Conservation (phyloP, 306 rosid species). For the Spatholobus suberectus region DNA sequence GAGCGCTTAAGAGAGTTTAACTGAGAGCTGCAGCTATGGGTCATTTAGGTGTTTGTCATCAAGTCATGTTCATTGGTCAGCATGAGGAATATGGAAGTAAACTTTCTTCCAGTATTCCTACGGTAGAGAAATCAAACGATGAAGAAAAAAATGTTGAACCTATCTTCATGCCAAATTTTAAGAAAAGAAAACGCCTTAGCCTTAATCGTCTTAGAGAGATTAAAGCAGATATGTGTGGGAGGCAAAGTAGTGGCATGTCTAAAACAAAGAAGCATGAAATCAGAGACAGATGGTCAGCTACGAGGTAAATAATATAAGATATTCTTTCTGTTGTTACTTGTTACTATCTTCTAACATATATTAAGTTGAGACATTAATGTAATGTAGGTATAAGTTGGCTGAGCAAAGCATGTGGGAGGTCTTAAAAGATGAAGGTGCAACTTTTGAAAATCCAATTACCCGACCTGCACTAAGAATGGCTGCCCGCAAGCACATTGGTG, state of each 20-base stretch:
- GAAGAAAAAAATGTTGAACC: conserved; percentile 39
- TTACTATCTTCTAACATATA: not conserved
- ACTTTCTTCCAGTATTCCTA: conserved; percentile 28
- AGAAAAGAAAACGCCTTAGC: conserved; percentile 51
- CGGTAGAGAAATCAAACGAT: conserved; percentile 39
- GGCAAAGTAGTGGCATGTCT: conserved; percentile 29
- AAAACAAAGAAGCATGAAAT: conserved; percentile 40
- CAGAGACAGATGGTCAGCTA: conserved; percentile 59
- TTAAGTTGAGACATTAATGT: not conserved
- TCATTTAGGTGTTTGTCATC: conserved; percentile 44
- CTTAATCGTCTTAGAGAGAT: conserved; percentile 50
- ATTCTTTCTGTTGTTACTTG: conserved; percentile 3
- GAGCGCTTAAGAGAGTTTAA: conserved; percentile 13
- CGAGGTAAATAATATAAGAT: conserved; percentile 49
- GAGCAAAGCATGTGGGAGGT: conserved; percentile 62
- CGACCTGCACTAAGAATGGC: conserved; percentile 58
- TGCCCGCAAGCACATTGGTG: conserved; percentile 66
- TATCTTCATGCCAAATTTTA: conserved; percentile 37
- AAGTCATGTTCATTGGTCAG: conserved; percentile 31
- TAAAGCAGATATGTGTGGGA: conserved; percentile 41
- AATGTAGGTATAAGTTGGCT: conserved; percentile 61
- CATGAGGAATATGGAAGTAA: conserved; percentile 37
- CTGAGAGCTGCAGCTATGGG: conserved; percentile 41
- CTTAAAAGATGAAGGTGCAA: conserved; percentile 66
- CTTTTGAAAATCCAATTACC: conserved; percentile 60